These are phyloP conservation scores for Solanum commersonii DNA, from an alignment of 257 asterid genomes.

Conservation along the genomic window DNA sequence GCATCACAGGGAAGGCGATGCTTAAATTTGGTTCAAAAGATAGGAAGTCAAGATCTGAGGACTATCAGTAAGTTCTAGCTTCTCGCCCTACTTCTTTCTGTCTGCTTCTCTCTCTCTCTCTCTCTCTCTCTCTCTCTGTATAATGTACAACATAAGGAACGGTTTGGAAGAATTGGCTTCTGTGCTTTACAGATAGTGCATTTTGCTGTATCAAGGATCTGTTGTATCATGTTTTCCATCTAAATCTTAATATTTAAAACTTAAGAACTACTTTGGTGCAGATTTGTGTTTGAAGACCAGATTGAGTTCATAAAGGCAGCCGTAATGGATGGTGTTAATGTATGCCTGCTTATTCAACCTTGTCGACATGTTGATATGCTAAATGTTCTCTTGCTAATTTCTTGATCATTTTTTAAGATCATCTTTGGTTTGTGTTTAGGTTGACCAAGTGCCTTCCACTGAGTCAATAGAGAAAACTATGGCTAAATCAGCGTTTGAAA, in stretches of 20 bases:
- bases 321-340: slow-evolving; percentile 80
- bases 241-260: neutral
- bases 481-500: slow-evolving; percentile 72
- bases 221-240: neutral
- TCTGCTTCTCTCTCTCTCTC: no score
- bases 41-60: slow-evolving; percentile 43
- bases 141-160: neutral
- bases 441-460: slow-evolving; percentile 41
- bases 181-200: neutral
- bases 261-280: slow-evolving; percentile 15
- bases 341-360: slow-evolving; percentile 17
- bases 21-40: slow-evolving; percentile 75
- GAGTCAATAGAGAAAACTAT: slow-evolving; percentile 41
- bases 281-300: slow-evolving; percentile 93
- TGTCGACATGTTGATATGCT: neutral
- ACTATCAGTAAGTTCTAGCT: slow-evolving; percentile 67
- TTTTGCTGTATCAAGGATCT: neutral
- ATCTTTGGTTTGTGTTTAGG: slow-evolving; percentile 26
- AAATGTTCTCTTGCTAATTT: neutral
- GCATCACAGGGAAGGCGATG: slow-evolving; percentile 69
- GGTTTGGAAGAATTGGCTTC: neutral
- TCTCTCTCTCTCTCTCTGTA: no score
- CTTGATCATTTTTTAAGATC: neutral
- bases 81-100: neutral
- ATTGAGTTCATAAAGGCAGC: slow-evolving; percentile 83